Evolutionary conservation across 2,329 filamentous ascomycete species (phyloP), one percentile per base, ranked within the genome.

Genomic region (Exophiala bonariae): DNA sequence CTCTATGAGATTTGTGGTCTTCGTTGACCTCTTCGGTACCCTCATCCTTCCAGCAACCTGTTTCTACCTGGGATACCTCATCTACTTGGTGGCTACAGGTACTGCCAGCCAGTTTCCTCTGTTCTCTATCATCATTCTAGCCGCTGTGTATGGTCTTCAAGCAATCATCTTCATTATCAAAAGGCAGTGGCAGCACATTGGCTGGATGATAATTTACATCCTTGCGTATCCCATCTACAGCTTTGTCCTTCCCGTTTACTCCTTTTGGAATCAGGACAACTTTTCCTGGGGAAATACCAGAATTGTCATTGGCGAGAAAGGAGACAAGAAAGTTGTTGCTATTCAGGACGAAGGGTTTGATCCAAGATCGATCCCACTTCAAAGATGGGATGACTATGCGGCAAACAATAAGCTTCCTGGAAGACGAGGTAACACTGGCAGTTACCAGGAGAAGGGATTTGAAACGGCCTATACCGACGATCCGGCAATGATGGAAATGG

Each of bases 211-310:
- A 57, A 97, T 99, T 65, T 99, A 99, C 72, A 79, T 99, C 54
- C 60, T 95, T n/a, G 93, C 93, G 2, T 96, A 87, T 75, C 93
- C 93, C 0, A 87, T 99, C 59, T 96, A 92, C 75, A 93, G 86
- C 3, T 88, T 99, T 61, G 66, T 95, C 54, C 80, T 99, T 10
- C 93, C 93, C 1, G 74, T 99, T 55, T 99, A 97, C 75, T 96
- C 92, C 0, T 99, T 99, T 85, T 99, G 93, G 93, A 95, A 96
- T 71, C 91, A 96, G 69, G 93, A 99, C 70, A 92, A 99, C 72
- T 99, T 99, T 78, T 85, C 85, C 2, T 99, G 93, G 93, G 93
- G 93, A 78, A 97, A 93, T 73, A 99, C 93, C 1, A 90, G 93
- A 80, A 83, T 99, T 56, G 93, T 99, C 58, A 87, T 97, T 57